Conservation (phyloP, 169 alveolate species). For the Eimeria sp. region DNA sequence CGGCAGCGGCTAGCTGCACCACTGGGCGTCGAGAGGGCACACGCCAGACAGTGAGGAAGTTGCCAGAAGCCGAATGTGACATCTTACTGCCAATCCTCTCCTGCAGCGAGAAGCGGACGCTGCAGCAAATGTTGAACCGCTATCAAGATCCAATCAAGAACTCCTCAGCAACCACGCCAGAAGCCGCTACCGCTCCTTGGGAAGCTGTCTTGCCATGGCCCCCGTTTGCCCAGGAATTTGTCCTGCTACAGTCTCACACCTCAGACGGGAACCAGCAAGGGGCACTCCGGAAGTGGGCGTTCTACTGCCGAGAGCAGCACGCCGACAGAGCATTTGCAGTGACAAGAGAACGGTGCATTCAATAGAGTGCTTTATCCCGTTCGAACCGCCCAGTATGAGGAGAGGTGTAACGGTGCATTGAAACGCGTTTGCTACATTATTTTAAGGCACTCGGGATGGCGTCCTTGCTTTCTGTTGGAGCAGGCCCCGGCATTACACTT, state of each 20-base stretch:
- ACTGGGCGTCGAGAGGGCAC: background rate
- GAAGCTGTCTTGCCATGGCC: constrained; percentile 60
- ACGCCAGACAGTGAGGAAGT: background rate
- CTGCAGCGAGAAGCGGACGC: constrained; percentile 62
- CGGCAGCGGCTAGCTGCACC: background rate
- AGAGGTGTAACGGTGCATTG: background rate
- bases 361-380: background rate
- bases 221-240: constrained; percentile 63
- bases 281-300: constrained; percentile 8
- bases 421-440: background rate
- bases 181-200: constrained; percentile 15
- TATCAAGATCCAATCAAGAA: background rate
- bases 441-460: background rate
- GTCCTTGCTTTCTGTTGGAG: background rate
- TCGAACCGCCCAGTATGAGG: background rate
- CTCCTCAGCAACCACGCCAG: background rate
- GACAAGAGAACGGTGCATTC: constrained; percentile 1
- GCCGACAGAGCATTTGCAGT: constrained; percentile 67
- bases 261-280: background rate
- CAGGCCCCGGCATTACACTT: background rate
- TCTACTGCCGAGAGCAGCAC: constrained; percentile 68
- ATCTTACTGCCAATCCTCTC: constrained; percentile 51
- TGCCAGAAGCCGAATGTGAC: constrained; percentile 60
- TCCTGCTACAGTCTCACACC: background rate
- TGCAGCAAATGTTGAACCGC: constrained; percentile 55